Evolutionary conservation across 148 eudicot genomes (phyloP), one percentile per base, ranked within the genome.

Genomic region (Linanthus parryae): DNA sequence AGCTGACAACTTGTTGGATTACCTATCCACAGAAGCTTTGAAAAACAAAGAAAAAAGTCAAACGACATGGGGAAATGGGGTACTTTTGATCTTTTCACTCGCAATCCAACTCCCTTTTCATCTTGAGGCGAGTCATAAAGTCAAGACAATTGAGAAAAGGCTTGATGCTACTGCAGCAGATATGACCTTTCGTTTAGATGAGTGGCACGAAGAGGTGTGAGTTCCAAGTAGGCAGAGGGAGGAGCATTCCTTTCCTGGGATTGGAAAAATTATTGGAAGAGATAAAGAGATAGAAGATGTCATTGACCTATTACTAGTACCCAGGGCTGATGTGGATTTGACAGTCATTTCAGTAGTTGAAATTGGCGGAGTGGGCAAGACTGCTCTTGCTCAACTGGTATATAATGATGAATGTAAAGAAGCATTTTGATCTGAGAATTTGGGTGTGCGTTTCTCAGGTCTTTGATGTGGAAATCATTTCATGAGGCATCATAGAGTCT

Each of bases 221-320:
- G 21, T 16, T 13, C 15, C 1, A 9, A 40, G 2, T 2, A 40
- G 18, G 19, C 7, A 14, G 25, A 14, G 20, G 25, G 46, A 42
- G 46, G 21, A 23, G 7, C 26, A 20, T 25, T 42, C 41, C 12
- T 35, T 0, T 14, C 12, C 11, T 11, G 23, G 1, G 1, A 31
- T 12, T 3, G 38, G 34, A 21, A 16, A 7, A 6, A 42, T 58
- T 13, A n/a, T 57, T 31, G 62, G 63, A 8, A 48, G 54, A 20
- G 54, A 58, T 8, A 27, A 1, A 0, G 63, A 58, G 5, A 58
- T 24, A 49, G 8, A 11, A 0, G 15, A 11, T 0, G 17, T 58
- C 2, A 3, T 58, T 6, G 13, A 33, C 21, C 13, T 47, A 7
- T 9, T 58, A 33, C 10, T 41, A 26, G 52, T 33, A 1, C 8